These are phyloP conservation scores for Aspergillus brunneoviolaceus DNA, from an alignment of 2,329 filamentous ascomycete genomes.

Conservation along the genomic window DNA sequence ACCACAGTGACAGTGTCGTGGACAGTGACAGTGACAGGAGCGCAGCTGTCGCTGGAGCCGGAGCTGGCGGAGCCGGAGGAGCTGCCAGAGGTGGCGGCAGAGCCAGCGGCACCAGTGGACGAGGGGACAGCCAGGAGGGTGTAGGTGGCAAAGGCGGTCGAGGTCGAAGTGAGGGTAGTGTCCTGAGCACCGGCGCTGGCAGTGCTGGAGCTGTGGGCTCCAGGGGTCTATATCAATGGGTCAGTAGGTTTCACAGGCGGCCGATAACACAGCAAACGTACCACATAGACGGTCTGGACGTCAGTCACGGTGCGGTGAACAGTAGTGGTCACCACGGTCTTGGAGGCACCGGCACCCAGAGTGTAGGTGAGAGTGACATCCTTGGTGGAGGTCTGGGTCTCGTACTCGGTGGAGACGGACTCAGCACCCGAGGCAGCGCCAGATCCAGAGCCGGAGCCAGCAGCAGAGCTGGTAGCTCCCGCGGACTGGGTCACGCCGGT, in stretches of 20 bases:
- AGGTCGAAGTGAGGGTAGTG: constrained; percentile 30
- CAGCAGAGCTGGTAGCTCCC: not conserved
- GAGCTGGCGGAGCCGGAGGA: constrained; percentile 9
- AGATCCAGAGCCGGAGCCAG: not conserved
- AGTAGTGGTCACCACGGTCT: constrained; percentile 39
- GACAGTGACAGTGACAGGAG: constrained; percentile 34
- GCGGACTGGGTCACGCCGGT: constrained; percentile 22
- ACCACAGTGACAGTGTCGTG: constrained; percentile 39
- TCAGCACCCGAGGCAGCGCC: not conserved
- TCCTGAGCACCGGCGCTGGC: constrained; percentile 28
- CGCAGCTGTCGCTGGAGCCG: constrained; percentile 5
- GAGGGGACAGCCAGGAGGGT: constrained; percentile 26
- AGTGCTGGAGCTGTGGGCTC: constrained; percentile 6
- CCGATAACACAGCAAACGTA: constrained; percentile 18
- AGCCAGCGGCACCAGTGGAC: constrained; percentile 13
- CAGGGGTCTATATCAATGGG: constrained; percentile 7
- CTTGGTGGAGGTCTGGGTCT: constrained; percentile 20
- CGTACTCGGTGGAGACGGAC: constrained; percentile 5
- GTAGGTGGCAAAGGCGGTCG: constrained; percentile 17
- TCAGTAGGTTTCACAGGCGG: not conserved
- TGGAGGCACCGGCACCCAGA: constrained; percentile 35
- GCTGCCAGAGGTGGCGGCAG: constrained; percentile 13
- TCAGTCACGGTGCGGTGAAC: constrained; percentile 35
- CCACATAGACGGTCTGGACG: constrained; percentile 27
- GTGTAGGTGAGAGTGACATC: constrained; percentile 43